phyloP scores from a whole-genome alignment of 1,284 basidiomycete genomes.

The Pseudozyma hubeiensis region DNA sequence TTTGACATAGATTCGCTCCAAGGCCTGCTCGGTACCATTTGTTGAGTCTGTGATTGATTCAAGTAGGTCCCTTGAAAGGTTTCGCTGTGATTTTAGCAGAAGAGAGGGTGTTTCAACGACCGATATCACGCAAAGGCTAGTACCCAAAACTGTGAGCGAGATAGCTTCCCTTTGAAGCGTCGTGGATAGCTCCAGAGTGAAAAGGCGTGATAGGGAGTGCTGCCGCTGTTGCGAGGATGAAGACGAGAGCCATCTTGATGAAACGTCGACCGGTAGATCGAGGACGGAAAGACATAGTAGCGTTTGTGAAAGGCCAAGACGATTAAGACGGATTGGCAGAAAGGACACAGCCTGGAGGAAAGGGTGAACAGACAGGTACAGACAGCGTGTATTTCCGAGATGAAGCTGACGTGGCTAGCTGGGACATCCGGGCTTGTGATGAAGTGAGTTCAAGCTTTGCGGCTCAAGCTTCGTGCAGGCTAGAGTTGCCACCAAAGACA shows the following conservation, averaged over 20 bases:
- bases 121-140: neutral
- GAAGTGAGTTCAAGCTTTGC: too few species aligned
- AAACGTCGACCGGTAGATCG: neutral
- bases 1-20: too few species aligned
- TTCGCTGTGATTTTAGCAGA: too few species aligned
- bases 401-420: conserved; percentile 8
- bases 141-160: conserved; percentile 10
- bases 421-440: neutral
- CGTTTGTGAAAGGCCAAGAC: neutral
- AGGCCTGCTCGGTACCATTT: too few species aligned
- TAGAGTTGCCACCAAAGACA: too few species aligned
- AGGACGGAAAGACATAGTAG: neutral
- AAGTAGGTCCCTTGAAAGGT: too few species aligned
- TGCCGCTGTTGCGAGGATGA: conserved; percentile 3
- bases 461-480: too few species aligned
- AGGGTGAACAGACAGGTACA: neutral
- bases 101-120: too few species aligned
- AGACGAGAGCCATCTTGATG: neutral
- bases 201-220: conserved; percentile 25
- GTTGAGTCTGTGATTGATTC: too few species aligned
- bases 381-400: neutral
- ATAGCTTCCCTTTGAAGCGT: conserved; percentile 29
- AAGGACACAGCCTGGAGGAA: too few species aligned
- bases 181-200: conserved; percentile 23
- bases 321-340: neutral